Conservation (phyloP, 495 filamentous ascomycete genomes). For the Aspergillus funiculosus region DNA sequence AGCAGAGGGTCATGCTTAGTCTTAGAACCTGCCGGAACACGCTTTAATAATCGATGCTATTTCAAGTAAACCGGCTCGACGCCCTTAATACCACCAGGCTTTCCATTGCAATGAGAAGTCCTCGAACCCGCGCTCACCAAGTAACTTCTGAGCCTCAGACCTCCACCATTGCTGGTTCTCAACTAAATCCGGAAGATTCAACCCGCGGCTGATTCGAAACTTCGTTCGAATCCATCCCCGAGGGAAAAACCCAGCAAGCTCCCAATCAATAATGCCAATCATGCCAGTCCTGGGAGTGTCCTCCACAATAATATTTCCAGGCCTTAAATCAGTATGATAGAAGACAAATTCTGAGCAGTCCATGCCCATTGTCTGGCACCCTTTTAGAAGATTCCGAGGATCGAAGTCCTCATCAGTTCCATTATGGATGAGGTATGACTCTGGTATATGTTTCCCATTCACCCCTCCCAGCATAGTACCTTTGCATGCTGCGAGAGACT, state of each 20-base stretch:
- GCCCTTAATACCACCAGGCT: neutral
- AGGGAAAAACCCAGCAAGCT: constrained; percentile 28
- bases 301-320: constrained; percentile 30
- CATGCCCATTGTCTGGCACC: constrained; percentile 23
- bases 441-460: constrained; percentile 4
- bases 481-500: neutral
- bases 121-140: neutral
- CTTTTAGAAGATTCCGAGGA: neutral
- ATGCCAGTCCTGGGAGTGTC: constrained; percentile 10
- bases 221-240: constrained; percentile 31
- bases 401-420: neutral
- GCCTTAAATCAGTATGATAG: constrained; percentile 34
- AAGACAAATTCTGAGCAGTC: constrained; percentile 28
- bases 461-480: neutral
- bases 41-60: too few relatives aligned
- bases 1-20: too few relatives aligned
- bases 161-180: neutral
- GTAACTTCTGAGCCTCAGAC: neutral
- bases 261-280: constrained; percentile 34
- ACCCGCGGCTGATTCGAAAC: constrained; percentile 6
- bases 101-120: neutral
- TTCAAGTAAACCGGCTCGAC: too few relatives aligned
- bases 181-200: neutral
- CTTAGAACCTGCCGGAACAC: too few relatives aligned
- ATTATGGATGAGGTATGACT: constrained; percentile 10